A percentile compares a stretch with the other conserved stretches of the same genome.
Conservation (phyloP, 805 yeast species). For the Sugiyamaella floridensis region DNA sequence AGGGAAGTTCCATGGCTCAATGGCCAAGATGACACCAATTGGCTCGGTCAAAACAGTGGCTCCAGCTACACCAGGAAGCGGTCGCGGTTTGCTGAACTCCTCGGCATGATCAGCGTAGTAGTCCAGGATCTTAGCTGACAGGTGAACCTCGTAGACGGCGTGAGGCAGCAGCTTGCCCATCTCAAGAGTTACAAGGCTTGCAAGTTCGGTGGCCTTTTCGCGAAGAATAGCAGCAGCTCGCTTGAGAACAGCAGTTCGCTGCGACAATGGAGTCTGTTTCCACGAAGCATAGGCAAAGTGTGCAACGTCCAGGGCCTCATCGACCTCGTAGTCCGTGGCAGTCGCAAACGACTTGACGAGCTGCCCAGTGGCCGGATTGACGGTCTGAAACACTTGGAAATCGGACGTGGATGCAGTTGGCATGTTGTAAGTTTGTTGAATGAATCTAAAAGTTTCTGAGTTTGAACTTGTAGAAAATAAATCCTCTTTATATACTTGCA, state of each 20-base stretch:
- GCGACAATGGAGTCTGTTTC: slow-evolving; percentile 47
- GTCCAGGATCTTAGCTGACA: slow-evolving; percentile 46
- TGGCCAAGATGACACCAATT: slow-evolving; percentile 56
- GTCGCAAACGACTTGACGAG: slow-evolving; percentile 53
- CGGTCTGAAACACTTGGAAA: slow-evolving; percentile 27
- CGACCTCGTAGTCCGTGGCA: slow-evolving; percentile 40
- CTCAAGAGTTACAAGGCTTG: slow-evolving; percentile 52
- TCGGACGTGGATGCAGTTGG: background rate
- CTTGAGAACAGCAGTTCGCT: slow-evolving; percentile 44
- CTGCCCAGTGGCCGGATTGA: slow-evolving; percentile 67
- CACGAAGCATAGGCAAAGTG: slow-evolving; percentile 45
- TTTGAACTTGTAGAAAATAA: too few relatives aligned
- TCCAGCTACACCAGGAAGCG: slow-evolving; percentile 52
- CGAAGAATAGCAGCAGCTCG: slow-evolving; percentile 45
- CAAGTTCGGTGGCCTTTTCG: slow-evolving; percentile 55
- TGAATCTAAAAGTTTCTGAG: background rate
- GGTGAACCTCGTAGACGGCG: slow-evolving; percentile 53
- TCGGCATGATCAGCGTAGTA: slow-evolving; percentile 62
- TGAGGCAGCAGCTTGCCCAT: slow-evolving; percentile 71
- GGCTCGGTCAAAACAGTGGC: slow-evolving; percentile 52
- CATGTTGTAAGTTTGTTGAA: too few relatives aligned
- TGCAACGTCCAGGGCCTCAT: slow-evolving; percentile 49
- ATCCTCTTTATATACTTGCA: too few relatives aligned
- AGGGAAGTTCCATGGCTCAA: slow-evolving; percentile 66
- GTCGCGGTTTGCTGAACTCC: slow-evolving; percentile 54